phyloP scores from a whole-genome alignment of 495 filamentous ascomycete species.

The Penicillium pancosmium region DNA sequence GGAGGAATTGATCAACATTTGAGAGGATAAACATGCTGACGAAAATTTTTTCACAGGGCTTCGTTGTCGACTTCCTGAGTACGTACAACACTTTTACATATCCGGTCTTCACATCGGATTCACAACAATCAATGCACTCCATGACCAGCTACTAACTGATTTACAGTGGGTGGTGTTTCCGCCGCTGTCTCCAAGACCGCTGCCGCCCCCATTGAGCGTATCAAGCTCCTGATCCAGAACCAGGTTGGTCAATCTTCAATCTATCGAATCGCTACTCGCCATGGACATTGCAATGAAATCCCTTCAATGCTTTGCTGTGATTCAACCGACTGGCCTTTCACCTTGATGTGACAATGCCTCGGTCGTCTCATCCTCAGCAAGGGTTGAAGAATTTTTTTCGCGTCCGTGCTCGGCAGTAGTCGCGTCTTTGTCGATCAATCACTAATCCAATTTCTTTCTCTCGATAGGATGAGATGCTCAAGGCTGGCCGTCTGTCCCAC shows the following conservation, averaged over 20 bases:
- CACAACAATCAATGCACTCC: slow-evolving; percentile 2
- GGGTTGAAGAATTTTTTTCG: slow-evolving; percentile 9
- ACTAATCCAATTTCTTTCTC: slow-evolving; percentile 19
- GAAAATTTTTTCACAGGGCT: slow-evolving; percentile 49
- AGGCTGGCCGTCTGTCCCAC: slow-evolving; percentile 95
- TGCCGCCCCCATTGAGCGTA: slow-evolving; percentile 99
- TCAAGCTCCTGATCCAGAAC: slow-evolving; percentile 99
- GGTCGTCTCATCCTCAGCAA: neutral
- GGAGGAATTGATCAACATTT: neutral
- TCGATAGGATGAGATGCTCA: slow-evolving; percentile 97
- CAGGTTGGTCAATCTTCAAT: slow-evolving; percentile 63
- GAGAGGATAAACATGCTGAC: slow-evolving; percentile 33
- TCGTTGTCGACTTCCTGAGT: slow-evolving; percentile 97
- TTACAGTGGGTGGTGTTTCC: slow-evolving; percentile 96
- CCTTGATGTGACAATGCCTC: neutral
- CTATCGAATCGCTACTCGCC: neutral
- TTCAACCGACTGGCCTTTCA: neutral
- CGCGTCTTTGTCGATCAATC: slow-evolving; percentile 9
- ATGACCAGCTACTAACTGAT: slow-evolving; percentile 32
- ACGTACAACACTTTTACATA: slow-evolving; percentile 52
- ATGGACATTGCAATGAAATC: slow-evolving; percentile 1
- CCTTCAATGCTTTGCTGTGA: neutral
- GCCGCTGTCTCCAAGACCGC: slow-evolving; percentile 99
- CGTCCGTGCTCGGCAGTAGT: slow-evolving; percentile 16
- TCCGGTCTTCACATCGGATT: slow-evolving; percentile 7